Evolutionary conservation across 2,329 filamentous ascomycete species (phyloP).

Genomic region (Aspergillus intermedius): DNA sequence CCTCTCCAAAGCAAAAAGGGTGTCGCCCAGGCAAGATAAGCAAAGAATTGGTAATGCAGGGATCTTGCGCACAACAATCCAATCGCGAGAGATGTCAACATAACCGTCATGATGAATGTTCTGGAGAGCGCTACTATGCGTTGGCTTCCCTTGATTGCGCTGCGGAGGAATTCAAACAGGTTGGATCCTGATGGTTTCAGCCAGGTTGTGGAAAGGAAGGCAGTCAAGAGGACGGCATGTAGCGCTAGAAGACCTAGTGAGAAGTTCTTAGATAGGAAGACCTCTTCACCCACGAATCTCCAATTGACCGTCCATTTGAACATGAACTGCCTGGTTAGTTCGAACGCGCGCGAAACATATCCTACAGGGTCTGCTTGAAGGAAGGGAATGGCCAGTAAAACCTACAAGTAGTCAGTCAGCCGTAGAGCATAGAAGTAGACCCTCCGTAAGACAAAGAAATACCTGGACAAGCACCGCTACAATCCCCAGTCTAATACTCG

Average conservation of each 20-base stretch:
- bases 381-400: slow-evolving; percentile 61
- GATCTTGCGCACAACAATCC: slow-evolving; percentile 81
- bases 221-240: slow-evolving; percentile 59
- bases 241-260: slow-evolving; percentile 58
- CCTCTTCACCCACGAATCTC: slow-evolving; percentile 82
- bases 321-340: slow-evolving; percentile 82
- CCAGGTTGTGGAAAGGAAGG: slow-evolving; percentile 66
- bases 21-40: slow-evolving; percentile 82
- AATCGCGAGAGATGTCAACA: slow-evolving; percentile 69
- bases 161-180: slow-evolving; percentile 49
- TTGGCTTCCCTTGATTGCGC: slow-evolving; percentile 47
- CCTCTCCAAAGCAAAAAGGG: slow-evolving; percentile 81
- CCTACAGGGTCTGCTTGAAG: slow-evolving; percentile 54
- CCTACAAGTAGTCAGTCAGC: slow-evolving; percentile 27
- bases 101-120: slow-evolving; percentile 66
- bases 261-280: slow-evolving; percentile 68
- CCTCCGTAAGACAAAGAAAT: slow-evolving; percentile 18
- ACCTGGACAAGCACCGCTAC: slow-evolving; percentile 76
- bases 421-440: background rate
- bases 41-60: slow-evolving; percentile 92
- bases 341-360: slow-evolving; percentile 79
- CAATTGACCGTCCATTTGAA: slow-evolving; percentile 99
- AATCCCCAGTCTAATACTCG: slow-evolving; percentile 61
- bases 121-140: slow-evolving; percentile 58
- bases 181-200: slow-evolving; percentile 59